These are phyloP conservation scores for Plasmodium sp. DNA, from an alignment of 169 alveolate species.

Conservation along the genomic window DNA sequence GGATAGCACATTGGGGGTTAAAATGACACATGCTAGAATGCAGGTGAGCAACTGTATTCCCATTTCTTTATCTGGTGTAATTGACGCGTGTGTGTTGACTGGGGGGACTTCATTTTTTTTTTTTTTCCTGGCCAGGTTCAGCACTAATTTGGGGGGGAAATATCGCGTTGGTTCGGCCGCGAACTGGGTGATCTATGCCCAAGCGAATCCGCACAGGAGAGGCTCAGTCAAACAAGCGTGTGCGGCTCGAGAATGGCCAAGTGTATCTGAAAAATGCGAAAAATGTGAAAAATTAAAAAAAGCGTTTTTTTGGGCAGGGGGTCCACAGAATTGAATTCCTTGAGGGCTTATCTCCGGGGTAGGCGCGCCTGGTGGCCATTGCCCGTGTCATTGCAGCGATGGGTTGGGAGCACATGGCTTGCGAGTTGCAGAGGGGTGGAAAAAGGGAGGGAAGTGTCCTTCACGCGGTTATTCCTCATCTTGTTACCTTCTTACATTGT, in stretches of 20 bases:
- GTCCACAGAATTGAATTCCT: not conserved
- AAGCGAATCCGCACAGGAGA: not conserved
- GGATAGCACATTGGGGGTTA: slow-evolving; percentile 1
- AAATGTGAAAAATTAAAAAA: not conserved
- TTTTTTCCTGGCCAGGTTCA: not conserved
- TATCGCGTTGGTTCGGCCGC: not conserved
- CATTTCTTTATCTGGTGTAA: slow-evolving; percentile 22
- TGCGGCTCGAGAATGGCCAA: not conserved
- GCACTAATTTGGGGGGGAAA: not conserved
- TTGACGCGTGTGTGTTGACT: not conserved
- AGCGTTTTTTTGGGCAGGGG: not conserved
- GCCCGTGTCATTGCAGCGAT: not conserved
- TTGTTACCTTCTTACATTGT: not conserved
- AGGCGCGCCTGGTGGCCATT: not conserved
- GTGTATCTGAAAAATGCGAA: not conserved
- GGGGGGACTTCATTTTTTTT: not conserved
- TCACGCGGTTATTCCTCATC: not conserved
- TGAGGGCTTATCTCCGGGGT: not conserved
- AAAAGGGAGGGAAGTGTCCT: not conserved
- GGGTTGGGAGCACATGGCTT: not conserved
- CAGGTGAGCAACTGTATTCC: not conserved
- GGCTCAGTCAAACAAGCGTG: not conserved
- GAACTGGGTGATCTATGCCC: not conserved
- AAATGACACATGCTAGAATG: not conserved
- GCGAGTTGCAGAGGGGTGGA: not conserved